These are phyloP conservation scores for Chiua sp. DNA, from an alignment of 1,284 basidiomycete species.

Conservation along the genomic window DNA sequence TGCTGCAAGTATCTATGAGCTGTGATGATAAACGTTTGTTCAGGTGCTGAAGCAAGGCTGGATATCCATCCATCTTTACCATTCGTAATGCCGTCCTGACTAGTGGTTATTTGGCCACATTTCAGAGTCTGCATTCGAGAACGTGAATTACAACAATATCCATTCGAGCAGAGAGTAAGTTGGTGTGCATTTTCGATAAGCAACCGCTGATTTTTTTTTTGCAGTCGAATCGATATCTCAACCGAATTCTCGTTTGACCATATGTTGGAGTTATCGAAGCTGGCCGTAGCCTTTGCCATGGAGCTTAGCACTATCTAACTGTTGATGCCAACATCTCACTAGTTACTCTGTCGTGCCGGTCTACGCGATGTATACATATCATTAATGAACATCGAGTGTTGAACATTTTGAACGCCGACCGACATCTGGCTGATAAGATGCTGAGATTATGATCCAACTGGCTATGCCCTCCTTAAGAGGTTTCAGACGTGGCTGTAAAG, in stretches of 20 bases:
- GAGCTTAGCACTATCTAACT: constrained; percentile 65
- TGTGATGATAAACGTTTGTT: constrained; percentile 5
- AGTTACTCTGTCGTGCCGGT: not conserved
- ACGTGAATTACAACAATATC: constrained; percentile 78
- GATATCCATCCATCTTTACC: constrained; percentile 84
- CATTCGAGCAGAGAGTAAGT: constrained; percentile 82
- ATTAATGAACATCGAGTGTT: not conserved
- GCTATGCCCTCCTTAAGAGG: not conserved
- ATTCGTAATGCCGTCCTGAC: constrained; percentile 61
- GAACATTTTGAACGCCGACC: too few species aligned
- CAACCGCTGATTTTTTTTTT: constrained; percentile 24
- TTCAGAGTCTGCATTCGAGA: constrained; percentile 72
- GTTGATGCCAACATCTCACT: too few species aligned
- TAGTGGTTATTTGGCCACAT: constrained; percentile 14
- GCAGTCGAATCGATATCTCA: constrained; percentile 81
- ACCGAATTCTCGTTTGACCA: constrained; percentile 87
- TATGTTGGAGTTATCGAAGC: constrained; percentile 89
- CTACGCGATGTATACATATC: constrained; percentile 8
- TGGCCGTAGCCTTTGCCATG: constrained; percentile 84
- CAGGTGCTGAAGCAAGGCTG: constrained; percentile 86
- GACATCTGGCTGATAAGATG: not conserved
- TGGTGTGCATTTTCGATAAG: constrained; percentile 5
- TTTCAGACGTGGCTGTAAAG: too few species aligned
- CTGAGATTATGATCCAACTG: not conserved
- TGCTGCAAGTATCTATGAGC: constrained; percentile 9